phyloP scores from a whole-genome alignment of 2,329 filamentous ascomycete genomes.

The Zymoseptoria brevis region DNA sequence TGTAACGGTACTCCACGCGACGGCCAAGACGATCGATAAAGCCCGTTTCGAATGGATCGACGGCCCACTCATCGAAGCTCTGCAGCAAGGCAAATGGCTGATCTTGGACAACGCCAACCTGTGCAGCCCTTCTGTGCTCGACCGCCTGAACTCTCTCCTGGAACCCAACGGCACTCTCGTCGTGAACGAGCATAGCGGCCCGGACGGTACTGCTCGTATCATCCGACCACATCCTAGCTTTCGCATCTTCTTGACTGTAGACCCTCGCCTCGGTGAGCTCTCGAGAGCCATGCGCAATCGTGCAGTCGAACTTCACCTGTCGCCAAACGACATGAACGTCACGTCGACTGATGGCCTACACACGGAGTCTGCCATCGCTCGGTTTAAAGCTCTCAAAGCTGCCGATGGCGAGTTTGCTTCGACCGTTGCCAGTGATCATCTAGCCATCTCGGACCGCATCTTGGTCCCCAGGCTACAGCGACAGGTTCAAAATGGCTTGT shows the following conservation, averaged over 20 bases:
- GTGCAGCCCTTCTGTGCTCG: slow-evolving; percentile 88
- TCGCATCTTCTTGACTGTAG: slow-evolving; percentile 86
- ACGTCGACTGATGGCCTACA: slow-evolving; percentile 14
- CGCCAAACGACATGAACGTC: not conserved
- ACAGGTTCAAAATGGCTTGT: slow-evolving; percentile 16
- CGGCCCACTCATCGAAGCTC: slow-evolving; percentile 78
- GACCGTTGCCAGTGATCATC: slow-evolving; percentile 15
- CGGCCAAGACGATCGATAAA: slow-evolving; percentile 47
- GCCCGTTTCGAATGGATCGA: slow-evolving; percentile 95
- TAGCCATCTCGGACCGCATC: slow-evolving; percentile 14
- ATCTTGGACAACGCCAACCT: slow-evolving; percentile 96
- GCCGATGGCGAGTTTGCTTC: not conserved
- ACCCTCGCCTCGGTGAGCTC: slow-evolving; percentile 83
- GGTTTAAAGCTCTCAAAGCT: slow-evolving; percentile 15
- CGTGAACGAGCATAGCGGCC: slow-evolving; percentile 85
- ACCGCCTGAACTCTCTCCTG: slow-evolving; percentile 86
- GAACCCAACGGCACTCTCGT: slow-evolving; percentile 82
- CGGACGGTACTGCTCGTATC: slow-evolving; percentile 70
- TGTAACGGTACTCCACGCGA: slow-evolving; percentile 6
- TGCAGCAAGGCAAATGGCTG: slow-evolving; percentile 82
- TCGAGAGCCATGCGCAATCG: slow-evolving; percentile 96
- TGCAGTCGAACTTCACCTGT: slow-evolving; percentile 77
- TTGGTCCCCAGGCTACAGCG: slow-evolving; percentile 12
- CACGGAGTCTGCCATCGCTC: slow-evolving; percentile 24
- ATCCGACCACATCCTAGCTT: slow-evolving; percentile 80